Evolutionary conservation across 192 early-diverging fungal genomes (phyloP), one percentile per base, ranked within the genome.

Genomic region (Gigaspora rosea): DNA sequence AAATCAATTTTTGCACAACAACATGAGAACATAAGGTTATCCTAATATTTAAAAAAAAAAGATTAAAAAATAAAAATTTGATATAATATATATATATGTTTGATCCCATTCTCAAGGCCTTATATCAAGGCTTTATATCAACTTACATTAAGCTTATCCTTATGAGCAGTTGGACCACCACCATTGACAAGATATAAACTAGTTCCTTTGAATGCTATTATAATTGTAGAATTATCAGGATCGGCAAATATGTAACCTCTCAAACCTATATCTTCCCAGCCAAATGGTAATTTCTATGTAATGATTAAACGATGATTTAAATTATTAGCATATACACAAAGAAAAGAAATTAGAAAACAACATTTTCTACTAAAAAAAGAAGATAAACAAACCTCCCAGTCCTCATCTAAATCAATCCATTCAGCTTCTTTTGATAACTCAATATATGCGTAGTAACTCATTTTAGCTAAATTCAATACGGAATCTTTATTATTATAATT

Each of bases 11-110:
- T 90, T n/a, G 93, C 97, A 82, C 97, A 98, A 87, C 97, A 98
- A 83, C 97, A 98, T 5, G 94, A 96, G 78, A 98, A 98, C 78
- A 97, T 85, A 56, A 94, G 87, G 80, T 98, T 98, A 83, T 98
- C 95, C 88, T 89, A 80, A 52, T 33, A 18, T 47, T 71, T 50
- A 41, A 7, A 41, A 41, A 27, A 27, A 27, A 27, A 27, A 27
- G 1, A 27, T 27, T 27, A 27, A 27, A 27, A 0, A 27, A 27
- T 27, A 27, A 27, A 41, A 41, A 12, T 49, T 48, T 27, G 46
- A 0, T 62, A 11, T 48, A 9, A 78, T 9, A 62, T 54, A 58
- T 54, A 69, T 16, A 41, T 71, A 68, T 11, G 69, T 27, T 27
- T 66, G 27, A 73, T 57, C 27, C 36, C 13, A 52, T n/a, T 65